Conservation (phyloP, 495 filamentous ascomycete genomes). For the Annulohypoxylon stygium region DNA sequence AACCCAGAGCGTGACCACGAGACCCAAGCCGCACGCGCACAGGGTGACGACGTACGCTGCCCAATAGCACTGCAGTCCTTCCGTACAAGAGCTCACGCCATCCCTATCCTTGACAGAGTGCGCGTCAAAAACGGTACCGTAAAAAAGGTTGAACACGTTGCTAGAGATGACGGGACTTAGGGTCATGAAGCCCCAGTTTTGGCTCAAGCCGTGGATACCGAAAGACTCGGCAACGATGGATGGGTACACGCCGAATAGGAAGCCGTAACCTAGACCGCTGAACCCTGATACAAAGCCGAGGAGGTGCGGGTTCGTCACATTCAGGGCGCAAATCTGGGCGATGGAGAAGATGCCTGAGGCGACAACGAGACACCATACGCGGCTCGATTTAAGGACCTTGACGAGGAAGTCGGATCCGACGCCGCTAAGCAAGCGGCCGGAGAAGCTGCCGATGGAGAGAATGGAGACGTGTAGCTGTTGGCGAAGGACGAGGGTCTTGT, state of each 20-base stretch:
- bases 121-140: constrained; percentile 82
- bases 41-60: constrained; percentile 88
- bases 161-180: constrained; percentile 85
- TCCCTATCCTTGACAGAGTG: constrained; percentile 76
- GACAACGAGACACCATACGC: constrained; percentile 88
- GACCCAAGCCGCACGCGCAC: constrained; percentile 75
- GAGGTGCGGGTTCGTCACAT: constrained; percentile 82
- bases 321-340: constrained; percentile 83
- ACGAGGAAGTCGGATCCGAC: constrained; percentile 91
- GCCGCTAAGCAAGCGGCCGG: constrained; percentile 82
- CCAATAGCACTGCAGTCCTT: constrained; percentile 85
- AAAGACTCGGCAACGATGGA: constrained; percentile 93
- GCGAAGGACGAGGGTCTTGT: constrained; percentile 81
- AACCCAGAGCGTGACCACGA: constrained; percentile 78
- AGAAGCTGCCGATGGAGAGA: constrained; percentile 85
- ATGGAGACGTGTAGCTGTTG: constrained; percentile 96
- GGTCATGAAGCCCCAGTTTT: constrained; percentile 97
- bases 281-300: constrained; percentile 83
- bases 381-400: constrained; percentile 80
- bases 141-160: constrained; percentile 92
- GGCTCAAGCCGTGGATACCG: constrained; percentile 86
- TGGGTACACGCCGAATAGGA: constrained; percentile 94
- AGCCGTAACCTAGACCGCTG: constrained; percentile 91
- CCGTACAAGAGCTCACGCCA: constrained; percentile 79
- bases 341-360: constrained; percentile 82